Conservation (phyloP, 2,329 filamentous ascomycete genomes). For the Microascus cirrosus region DNA sequence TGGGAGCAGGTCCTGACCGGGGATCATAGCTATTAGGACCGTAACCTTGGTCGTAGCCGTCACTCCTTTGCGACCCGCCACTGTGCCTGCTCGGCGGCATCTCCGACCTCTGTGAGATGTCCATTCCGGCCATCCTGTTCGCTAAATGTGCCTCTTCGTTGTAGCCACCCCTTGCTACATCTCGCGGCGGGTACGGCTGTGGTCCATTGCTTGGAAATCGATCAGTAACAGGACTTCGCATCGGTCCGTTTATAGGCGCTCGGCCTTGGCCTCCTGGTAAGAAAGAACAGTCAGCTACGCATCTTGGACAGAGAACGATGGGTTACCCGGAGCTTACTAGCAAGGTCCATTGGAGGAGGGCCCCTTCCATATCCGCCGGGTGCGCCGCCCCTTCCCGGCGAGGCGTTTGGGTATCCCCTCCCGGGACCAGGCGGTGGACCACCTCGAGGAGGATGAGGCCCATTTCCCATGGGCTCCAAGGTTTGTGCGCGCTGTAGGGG, state of each 20-base stretch:
- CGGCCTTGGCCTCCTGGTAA: conserved; percentile 13
- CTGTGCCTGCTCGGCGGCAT: conserved; percentile 8
- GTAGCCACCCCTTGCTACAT: conserved; percentile 23
- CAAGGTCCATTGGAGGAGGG: conserved; percentile 23
- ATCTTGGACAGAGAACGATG: background rate
- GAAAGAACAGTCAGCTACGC: conserved; percentile 3
- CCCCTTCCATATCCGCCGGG: conserved; percentile 13
- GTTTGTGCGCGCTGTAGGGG: conserved; percentile 16
- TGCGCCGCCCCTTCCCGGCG: conserved; percentile 14
- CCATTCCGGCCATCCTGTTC: conserved; percentile 28
- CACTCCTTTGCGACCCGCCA: conserved; percentile 16
- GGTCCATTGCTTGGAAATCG: conserved; percentile 16
- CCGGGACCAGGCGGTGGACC: conserved; percentile 7
- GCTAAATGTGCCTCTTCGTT: conserved; percentile 25
- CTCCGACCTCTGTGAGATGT: conserved; percentile 19
- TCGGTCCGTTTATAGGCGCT: conserved; percentile 13
- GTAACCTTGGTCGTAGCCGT: background rate
- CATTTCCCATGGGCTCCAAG: conserved; percentile 18
- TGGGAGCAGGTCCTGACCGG: background rate
- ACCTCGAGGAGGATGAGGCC: conserved; percentile 23
- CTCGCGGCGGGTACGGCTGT: conserved; percentile 28
- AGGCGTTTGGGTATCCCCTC: conserved; percentile 9
- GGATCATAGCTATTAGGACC: background rate
- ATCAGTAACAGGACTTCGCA: conserved; percentile 15
- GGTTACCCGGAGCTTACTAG: conserved; percentile 10